Conservation (phyloP, 257 asterid species). For the Osmanthus fragrans region DNA sequence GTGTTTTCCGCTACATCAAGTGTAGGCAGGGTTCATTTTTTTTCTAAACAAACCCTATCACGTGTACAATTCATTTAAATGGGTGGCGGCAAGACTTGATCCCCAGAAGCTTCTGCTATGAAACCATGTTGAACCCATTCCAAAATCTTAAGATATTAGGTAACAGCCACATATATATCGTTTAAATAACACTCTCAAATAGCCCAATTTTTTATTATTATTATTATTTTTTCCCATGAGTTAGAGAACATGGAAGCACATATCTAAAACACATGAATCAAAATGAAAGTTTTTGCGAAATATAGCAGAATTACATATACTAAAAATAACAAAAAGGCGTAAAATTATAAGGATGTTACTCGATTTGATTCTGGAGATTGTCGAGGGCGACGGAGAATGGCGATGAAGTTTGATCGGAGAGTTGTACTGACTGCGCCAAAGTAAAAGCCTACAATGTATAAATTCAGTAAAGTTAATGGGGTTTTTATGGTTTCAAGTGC, state of each 20-base stretch:
- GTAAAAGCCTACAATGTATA: conserved; percentile 31
- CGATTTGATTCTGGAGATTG: conserved; percentile 58
- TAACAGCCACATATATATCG: too few species aligned
- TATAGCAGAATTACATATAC: too few species aligned
- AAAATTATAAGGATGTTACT: conserved; percentile 31
- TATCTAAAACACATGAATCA: background rate
- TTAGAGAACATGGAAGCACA: background rate
- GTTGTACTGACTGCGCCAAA: conserved; percentile 11
- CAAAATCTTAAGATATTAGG: background rate
- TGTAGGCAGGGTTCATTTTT: background rate
- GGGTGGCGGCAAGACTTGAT: too few species aligned
- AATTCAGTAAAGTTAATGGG: conserved; percentile 1
- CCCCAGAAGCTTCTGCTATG: too few species aligned
- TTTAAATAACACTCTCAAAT: background rate
- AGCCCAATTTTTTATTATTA: background rate
- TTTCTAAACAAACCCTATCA: too few species aligned
- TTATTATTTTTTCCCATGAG: background rate
- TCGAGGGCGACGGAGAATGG: conserved; percentile 62
- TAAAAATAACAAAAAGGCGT: background rate
- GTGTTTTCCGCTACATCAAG: too few species aligned
- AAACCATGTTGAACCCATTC: background rate
- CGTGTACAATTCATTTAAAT: background rate
- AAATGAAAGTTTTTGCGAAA: background rate
- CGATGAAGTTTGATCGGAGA: conserved; percentile 29
- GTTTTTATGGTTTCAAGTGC: conserved; percentile 18